Percentiles rank a stretch among this genome's conserved stretches.
These are phyloP conservation scores for Protoeuglena noctilucae DNA, from an alignment of 139 green algal genomes.

Conservation along the genomic window DNA sequence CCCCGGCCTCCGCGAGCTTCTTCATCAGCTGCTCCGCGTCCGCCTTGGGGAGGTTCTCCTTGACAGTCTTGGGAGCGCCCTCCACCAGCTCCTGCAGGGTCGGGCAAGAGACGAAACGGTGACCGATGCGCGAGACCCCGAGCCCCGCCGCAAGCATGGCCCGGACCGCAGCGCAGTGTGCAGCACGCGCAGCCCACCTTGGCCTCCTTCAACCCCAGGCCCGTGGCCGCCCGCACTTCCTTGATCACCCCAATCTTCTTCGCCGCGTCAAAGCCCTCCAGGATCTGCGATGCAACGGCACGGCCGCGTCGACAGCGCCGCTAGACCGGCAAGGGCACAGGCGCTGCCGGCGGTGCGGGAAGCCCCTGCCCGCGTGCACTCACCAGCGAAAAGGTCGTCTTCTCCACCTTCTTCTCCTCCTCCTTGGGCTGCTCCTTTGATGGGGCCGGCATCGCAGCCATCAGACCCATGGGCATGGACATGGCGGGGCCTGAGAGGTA, in stretches of 20 bases:
- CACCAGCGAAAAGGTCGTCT: not conserved
- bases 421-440: no score
- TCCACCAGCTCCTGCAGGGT: conserved; percentile 57
- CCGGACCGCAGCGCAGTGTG: not conserved
- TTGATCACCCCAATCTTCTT: conserved; percentile 99
- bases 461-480: not conserved
- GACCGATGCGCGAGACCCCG: not conserved
- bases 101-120: not conserved
- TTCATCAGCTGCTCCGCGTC: conserved; percentile 84
- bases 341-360: no score
- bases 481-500: not conserved
- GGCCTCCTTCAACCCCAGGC: conserved; percentile 90
- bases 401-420: no score
- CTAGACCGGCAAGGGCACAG: no score
- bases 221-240: conserved; percentile 80
- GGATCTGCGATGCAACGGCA: no score
- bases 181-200: conserved; percentile 37
- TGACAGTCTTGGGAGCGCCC: conserved; percentile 72
- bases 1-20: conserved; percentile 44
- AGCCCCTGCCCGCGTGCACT: no score
- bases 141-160: not conserved
- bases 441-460: not conserved
- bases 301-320: no score
- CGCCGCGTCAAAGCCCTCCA: conserved; percentile 73
- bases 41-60: conserved; percentile 76